Conservation (phyloP, 2,329 filamentous ascomycete genomes). For the Monilinia vaccinii-corymbosi region DNA sequence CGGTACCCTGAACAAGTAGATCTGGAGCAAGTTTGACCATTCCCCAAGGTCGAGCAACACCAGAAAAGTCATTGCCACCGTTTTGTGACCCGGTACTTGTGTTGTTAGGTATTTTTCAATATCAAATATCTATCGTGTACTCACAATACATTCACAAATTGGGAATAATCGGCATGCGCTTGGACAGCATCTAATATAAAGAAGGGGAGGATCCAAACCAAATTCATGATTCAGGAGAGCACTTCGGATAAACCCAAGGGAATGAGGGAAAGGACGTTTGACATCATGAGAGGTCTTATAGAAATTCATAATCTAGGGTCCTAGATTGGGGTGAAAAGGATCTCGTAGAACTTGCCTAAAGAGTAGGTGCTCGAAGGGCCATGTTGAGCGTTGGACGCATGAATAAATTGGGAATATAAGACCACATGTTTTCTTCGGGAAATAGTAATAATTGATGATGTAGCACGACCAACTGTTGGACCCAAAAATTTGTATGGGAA, state of each 20-base stretch:
- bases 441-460: not conserved
- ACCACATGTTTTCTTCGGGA: not conserved
- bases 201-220: not conserved
- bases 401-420: not conserved
- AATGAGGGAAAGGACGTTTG: not conserved
- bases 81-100: conserved; percentile 32
- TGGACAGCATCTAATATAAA: not conserved
- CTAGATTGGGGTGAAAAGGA: not conserved
- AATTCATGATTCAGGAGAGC: not conserved
- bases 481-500: not conserved
- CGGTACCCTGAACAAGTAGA: conserved; percentile 36
- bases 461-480: too few species aligned
- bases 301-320: not conserved
- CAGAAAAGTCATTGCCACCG: conserved; percentile 38
- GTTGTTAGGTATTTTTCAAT: not conserved
- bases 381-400: not conserved
- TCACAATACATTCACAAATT: conserved; percentile 25
- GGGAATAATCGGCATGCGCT: conserved; percentile 16
- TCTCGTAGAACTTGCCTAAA: not conserved
- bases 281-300: not conserved
- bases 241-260: not conserved
- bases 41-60: conserved; percentile 36
- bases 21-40: conserved; percentile 36
- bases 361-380: not conserved
- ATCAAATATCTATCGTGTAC: not conserved